phyloP scores from a whole-genome alignment of 2,329 filamentous ascomycete species.

The Fusarium secorum region DNA sequence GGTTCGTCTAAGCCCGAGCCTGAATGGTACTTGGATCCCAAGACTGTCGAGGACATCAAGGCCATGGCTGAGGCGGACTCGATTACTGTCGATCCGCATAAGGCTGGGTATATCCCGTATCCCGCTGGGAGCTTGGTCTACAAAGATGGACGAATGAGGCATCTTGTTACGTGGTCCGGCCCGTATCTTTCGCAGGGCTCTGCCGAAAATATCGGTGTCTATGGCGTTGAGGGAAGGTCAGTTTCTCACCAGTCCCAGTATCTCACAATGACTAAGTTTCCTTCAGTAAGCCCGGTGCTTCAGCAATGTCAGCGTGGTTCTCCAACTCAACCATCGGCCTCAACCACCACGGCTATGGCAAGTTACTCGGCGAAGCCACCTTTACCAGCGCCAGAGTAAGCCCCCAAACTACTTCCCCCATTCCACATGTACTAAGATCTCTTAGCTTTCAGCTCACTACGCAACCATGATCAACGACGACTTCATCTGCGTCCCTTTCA shows the following conservation, averaged over 20 bases:
- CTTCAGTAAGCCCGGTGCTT: conserved; percentile 53
- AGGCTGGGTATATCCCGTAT: conserved; percentile 57
- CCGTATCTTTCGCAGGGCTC: conserved; percentile 52
- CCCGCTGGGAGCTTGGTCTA: conserved; percentile 56
- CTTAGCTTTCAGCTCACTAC: conserved; percentile 51
- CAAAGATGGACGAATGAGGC: conserved; percentile 53
- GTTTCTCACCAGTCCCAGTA: not conserved
- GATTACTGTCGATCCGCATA: conserved; percentile 58
- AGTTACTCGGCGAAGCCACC: conserved; percentile 52
- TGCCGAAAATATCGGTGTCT: conserved; percentile 51
- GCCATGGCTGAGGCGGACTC: conserved; percentile 52
- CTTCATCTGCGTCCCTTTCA: conserved; percentile 54
- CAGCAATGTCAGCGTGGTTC: conserved; percentile 55
- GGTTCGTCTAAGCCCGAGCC: conserved; percentile 40
- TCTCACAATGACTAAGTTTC: accelerated
- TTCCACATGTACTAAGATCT: not conserved
- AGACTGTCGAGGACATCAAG: conserved; percentile 51
- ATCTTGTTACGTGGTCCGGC: conserved; percentile 54
- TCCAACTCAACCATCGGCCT: conserved; percentile 55
- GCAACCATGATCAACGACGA: conserved; percentile 49
- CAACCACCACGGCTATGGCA: conserved; percentile 51
- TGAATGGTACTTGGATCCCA: conserved; percentile 44
- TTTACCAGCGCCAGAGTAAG: conserved; percentile 53
- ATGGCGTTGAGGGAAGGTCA: conserved; percentile 55
- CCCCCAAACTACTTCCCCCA: accelerated